These are phyloP conservation scores for Penicillium tannophilum DNA, from an alignment of 495 filamentous ascomycete species.

Conservation along the genomic window DNA sequence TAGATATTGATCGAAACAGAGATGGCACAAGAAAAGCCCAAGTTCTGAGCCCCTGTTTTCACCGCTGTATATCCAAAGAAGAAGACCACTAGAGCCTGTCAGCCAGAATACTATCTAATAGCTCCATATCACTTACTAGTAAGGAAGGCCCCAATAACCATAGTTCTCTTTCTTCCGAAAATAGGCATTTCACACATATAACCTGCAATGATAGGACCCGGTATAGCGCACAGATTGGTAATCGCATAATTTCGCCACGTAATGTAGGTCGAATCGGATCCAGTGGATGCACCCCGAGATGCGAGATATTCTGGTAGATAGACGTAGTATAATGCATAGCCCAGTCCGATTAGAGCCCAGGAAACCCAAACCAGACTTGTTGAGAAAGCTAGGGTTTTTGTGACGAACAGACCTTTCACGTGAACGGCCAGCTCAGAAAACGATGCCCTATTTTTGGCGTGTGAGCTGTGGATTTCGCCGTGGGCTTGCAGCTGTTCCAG, in stretches of 20 bases:
- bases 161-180: slow-evolving; percentile 39
- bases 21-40: slow-evolving; percentile 44
- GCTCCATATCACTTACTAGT: slow-evolving; percentile 26
- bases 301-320: slow-evolving; percentile 40
- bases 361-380: slow-evolving; percentile 37
- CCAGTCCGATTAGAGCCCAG: slow-evolving; percentile 43
- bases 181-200: slow-evolving; percentile 35
- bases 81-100: slow-evolving; percentile 26
- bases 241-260: slow-evolving; percentile 50
- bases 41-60: slow-evolving; percentile 40
- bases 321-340: slow-evolving; percentile 36
- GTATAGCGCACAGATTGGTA: slow-evolving; percentile 41
- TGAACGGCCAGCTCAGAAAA: slow-evolving; percentile 18
- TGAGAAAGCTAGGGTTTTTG: slow-evolving; percentile 24
- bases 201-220: slow-evolving; percentile 43
- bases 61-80: slow-evolving; percentile 50
- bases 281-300: slow-evolving; percentile 32
- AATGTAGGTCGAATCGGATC: slow-evolving; percentile 30
- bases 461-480: slow-evolving; percentile 15
- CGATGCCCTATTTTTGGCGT: slow-evolving; percentile 15
- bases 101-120: background rate
- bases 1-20: slow-evolving; percentile 48
- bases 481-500: slow-evolving; percentile 19
- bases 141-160: slow-evolving; percentile 41
- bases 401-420: slow-evolving; percentile 16